Evolutionary conservation across 306 rosid species (phyloP), one percentile per base, ranked within the genome.

Genomic region (Quercus ilex): DNA sequence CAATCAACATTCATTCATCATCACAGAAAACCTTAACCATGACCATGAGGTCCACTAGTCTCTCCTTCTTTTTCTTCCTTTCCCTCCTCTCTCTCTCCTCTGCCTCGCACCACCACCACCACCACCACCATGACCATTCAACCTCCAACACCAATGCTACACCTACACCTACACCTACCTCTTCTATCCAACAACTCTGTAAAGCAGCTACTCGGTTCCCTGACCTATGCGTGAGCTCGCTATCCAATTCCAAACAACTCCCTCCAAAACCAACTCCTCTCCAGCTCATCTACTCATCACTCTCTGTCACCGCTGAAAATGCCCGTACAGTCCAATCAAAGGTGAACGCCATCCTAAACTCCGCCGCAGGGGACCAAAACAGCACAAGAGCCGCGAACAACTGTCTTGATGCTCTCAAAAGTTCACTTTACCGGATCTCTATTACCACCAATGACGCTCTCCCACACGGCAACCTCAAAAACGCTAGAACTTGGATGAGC

Each of bases 171-270:
- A 1, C 13, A 0, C 6, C 62, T 1, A 20, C 84, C 57, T 49
- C 28, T 3, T 46, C 80, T 13, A 84, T 90, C 83, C 90, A 74
- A 4, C 74, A 30, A 8, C 93, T 91, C 73, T 93, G 99, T 85
- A 75, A 74, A 4, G 97, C 3, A 3, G 97, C 96, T 64, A 91
- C 99, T 4, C 94, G 93, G 52, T 93, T 90, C 82, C 91, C 93
- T 0, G 84, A 80, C 33, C 77, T 55, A 55, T 95, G 99, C 77
- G 56, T 74, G 25, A 23, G 86, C 71, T 77, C 96, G n/a, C 79
- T 95, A 5, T 0, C 88, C 62, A 58, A 79, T 52, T 59, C 80
- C 56, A 25, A 18, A 1, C 52, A 68, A 23, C 81, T 87, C 38
- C 87, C 91, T 3, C 74, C 81, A 2, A 77, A 81, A 19, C 83